Conservation (phyloP, 2,329 filamentous ascomycete species). For the Zarea fungicola region DNA sequence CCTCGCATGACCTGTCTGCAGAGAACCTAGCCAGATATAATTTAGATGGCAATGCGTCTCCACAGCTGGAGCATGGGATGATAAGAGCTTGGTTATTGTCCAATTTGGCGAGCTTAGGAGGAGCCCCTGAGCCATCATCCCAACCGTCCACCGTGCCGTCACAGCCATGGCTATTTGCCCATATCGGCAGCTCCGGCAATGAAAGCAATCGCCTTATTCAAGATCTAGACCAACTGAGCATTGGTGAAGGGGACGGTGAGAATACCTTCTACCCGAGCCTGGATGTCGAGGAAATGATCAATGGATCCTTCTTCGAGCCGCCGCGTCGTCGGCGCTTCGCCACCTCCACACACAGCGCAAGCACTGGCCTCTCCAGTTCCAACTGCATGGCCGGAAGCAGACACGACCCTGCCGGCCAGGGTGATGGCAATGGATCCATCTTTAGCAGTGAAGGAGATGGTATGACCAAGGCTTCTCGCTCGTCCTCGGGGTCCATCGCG, state of each 20-base stretch:
- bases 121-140: too few relatives aligned
- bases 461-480: neutral
- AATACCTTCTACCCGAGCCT: too few relatives aligned
- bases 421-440: neutral
- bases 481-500: neutral
- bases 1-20: too few relatives aligned
- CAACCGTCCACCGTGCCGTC: too few relatives aligned
- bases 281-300: neutral
- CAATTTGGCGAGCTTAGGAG: too few relatives aligned
- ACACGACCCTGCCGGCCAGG: neutral
- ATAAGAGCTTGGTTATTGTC: too few relatives aligned
- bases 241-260: neutral
- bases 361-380: neutral
- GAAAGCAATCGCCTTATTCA: neutral
- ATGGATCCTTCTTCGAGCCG: neutral
- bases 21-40: too few relatives aligned
- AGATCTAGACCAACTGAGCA: too few relatives aligned
- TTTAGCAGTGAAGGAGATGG: constrained; percentile 2
- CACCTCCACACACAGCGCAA: neutral
- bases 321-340: neutral
- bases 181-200: neutral
- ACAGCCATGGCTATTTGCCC: constrained; percentile 1
- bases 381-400: neutral
- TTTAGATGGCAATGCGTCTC: too few relatives aligned
- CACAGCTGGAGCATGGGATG: too few relatives aligned